Base-by-base conservation (phyloP, 2,329 filamentous ascomycete genomes). In the Rhynchosporium agropyri region DNA sequence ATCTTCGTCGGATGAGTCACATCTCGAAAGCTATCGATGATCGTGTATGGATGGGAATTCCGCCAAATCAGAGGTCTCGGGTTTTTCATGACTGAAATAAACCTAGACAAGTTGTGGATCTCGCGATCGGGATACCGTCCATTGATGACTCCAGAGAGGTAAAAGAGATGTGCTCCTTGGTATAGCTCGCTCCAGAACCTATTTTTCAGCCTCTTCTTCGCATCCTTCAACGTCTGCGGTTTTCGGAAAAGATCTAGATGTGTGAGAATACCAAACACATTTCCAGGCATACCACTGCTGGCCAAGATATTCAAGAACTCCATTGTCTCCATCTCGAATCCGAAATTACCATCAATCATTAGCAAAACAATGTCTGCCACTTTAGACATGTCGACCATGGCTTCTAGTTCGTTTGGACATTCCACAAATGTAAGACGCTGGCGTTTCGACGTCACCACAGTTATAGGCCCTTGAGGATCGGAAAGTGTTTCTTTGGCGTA, bases 261-360 rank as follows among this genome's bases (percentile, higher is more conserved):
- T 15, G 95, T 98, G 50, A 99, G 83, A 62, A 99, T 93, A 58
- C 95, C 95, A 74, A 99, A 98, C 43, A 99, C 93, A 72, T 99
- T 99, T 68, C 95, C 94, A 0, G 96, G 95, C 94, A 99, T 98
- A 76, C 95, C 95, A 36, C 91, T 96, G 2, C 92, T 87, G n/a
- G 91, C 89, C 57, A 99, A 81, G 20, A 97, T 88, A 71, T 97
- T 98, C 73, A 99, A 80, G 66, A 99, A 99, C 78, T 99, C 95
- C 95, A 99, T 99, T 0, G 95, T 99, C 82, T 99, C 95, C 95
- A 99, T 99, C 79, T 99, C 95, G 74, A 99, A 99, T 13, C 95
- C 96, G 73, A 90, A 99, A 78, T 98, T 98, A 61, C 95, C 96
- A 74, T 99, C 95, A 71, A 99, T 99, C 91, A 99, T 95, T 62